Conservation (phyloP, 345 rosid species). For the Firmiana major region DNA sequence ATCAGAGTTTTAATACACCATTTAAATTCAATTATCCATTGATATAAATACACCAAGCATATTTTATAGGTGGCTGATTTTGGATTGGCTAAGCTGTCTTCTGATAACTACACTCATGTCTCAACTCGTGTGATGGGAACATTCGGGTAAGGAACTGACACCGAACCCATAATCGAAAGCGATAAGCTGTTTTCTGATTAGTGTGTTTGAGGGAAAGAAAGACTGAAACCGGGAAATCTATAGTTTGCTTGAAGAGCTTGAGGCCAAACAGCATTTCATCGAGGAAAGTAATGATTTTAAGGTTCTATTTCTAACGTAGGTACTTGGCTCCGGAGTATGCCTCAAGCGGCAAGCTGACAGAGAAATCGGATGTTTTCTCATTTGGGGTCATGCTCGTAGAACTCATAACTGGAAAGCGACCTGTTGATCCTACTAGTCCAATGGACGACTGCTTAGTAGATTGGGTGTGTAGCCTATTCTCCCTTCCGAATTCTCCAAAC, state of each 20-base stretch:
- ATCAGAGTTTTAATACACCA: too few species aligned
- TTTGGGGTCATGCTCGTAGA: constrained; percentile 92
- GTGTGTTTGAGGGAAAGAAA: background rate
- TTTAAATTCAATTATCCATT: too few species aligned
- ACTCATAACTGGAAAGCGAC: constrained; percentile 73
- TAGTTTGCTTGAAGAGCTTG: background rate
- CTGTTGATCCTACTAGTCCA: constrained; percentile 50
- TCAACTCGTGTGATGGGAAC: constrained; percentile 99
- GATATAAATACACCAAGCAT: background rate
- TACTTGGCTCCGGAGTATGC: constrained; percentile 97
- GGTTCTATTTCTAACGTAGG: constrained; percentile 32
- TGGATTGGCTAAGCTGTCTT: constrained; percentile 86
- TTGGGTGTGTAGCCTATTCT: constrained; percentile 54
- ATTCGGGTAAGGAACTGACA: constrained; percentile 59
- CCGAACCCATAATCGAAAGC: background rate
- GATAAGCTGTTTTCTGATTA: background rate
- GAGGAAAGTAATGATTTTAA: background rate
- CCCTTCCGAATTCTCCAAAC: background rate
- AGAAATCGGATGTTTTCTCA: constrained; percentile 94
- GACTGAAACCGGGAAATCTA: background rate
- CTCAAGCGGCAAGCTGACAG: constrained; percentile 81
- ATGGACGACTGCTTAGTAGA: constrained; percentile 95
- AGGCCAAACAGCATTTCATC: background rate
- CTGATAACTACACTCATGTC: constrained; percentile 83
- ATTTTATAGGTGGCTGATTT: constrained; percentile 85